Evolutionary conservation across 768 basidiomycete genomes (phyloP).

Genomic region (Lactifluus rugatus): DNA sequence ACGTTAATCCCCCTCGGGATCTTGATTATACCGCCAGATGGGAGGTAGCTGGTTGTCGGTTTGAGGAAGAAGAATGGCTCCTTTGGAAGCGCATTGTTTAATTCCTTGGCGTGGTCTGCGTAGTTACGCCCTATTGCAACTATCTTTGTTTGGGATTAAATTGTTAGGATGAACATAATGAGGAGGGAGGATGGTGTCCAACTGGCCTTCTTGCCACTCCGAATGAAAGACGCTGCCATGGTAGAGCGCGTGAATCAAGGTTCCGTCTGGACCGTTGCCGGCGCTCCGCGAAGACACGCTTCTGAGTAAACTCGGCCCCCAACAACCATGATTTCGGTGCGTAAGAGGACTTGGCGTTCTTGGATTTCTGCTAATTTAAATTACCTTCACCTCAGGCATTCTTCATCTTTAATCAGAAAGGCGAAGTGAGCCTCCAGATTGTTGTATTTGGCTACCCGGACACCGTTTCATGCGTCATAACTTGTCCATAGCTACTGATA

Average conservation of each 20-base stretch:
- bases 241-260: background rate
- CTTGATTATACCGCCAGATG: conserved; percentile 70
- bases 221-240: conserved; percentile 13
- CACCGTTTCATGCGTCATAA: conserved; percentile 7
- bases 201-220: conserved; percentile 16
- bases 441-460: background rate
- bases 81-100: conserved; percentile 78
- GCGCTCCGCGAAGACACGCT: background rate
- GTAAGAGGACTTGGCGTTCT: background rate
- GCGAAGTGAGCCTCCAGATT: conserved; percentile 54
- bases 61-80: conserved; percentile 99
- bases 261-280: background rate
- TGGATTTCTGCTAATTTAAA: background rate
- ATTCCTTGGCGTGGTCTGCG: conserved; percentile 82
- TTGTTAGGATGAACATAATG: conserved; percentile 12
- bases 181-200: background rate
- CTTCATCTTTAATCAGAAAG: conserved; percentile 99
- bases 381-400: conserved; percentile 56
- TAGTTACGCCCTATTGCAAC: conserved; percentile 96
- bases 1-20: conserved; percentile 75
- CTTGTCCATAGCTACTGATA: conserved; percentile 69
- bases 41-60: conserved; percentile 83
- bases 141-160: conserved; percentile 40
- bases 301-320: background rate
- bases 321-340: conserved; percentile 16